Evolutionary conservation across 345 rosid species (phyloP), one percentile per base, ranked within the genome.

Genomic region (Tarenaya hassleriana): DNA sequence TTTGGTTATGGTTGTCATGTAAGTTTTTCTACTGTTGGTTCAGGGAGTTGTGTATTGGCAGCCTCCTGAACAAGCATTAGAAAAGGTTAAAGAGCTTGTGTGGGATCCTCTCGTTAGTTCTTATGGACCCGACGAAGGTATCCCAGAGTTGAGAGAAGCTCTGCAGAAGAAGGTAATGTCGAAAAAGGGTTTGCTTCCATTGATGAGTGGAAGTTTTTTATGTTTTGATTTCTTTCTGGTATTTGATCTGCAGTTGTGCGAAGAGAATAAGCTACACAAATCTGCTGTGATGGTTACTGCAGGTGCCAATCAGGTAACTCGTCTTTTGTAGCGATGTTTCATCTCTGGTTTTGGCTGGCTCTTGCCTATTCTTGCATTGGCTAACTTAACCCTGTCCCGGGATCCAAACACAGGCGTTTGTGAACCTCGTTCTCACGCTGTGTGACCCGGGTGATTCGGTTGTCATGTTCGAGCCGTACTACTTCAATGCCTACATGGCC

Each of bases 1-100:
- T n/a, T n/a, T n/a, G n/a, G n/a, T n/a, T n/a, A n/a, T n/a, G n/a
- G n/a, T n/a, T 58, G 60, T 45, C 13, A 52, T 43, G 51, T 19
- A 49, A 19, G 16, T 4, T 0, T 48, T 70, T 12, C 29, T 21
- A 48, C 56, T 41, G 39, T 52, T 19, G 16, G 50, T 50, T 9
- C 34, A 90, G 97, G 97, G 97, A 46, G 94, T 92, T 2, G 97
- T 88, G 51, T 75, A 85, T 66, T 83, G 97, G 97, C 91, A 80
- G 59, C 98, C 98, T 39, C 98, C 97, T 42, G 57, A 77, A 70
- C 47, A 66, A 24, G 98, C 95, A 3, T 50, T 92, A 64, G 77
- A 81, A 8, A 85, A 72, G 75, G 91, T 92, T 17, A 83, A 83
- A 67, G 88, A 85, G 38, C 76, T 83, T 40, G 79, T 92, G 0